A percentile compares a stretch with the other conserved stretches of the same genome.
Evolutionary conservation across 352 stramenopile genomes (phyloP).

Genomic region (Phytophthora podocarpi): DNA sequence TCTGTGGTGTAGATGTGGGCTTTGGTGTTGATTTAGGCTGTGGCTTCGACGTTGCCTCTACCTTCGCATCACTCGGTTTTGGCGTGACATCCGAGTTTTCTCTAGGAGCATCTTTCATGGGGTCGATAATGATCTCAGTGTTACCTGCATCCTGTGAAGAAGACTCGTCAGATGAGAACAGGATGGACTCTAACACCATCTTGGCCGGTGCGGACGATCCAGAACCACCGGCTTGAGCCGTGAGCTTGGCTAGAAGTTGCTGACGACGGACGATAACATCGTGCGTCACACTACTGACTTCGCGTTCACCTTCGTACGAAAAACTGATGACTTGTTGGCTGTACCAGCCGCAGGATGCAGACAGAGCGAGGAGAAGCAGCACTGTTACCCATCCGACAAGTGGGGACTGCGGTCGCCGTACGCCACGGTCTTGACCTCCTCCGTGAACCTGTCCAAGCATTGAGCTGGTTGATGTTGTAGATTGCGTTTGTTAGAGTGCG

Average conservation of each 20-base stretch:
- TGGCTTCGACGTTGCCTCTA: neutral
- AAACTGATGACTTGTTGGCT: slow-evolving; percentile 24
- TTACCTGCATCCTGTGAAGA: neutral
- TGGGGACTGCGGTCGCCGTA: slow-evolving; percentile 5
- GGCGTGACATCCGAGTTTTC: neutral
- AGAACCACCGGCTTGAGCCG: slow-evolving; percentile 10
- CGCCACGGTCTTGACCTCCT: too few relatives aligned
- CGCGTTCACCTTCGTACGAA: slow-evolving; percentile 11
- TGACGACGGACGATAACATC: slow-evolving; percentile 30
- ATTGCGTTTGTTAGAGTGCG: neutral
- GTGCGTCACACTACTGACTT: slow-evolving; percentile 20
- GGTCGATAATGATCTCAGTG: slow-evolving; percentile 17
- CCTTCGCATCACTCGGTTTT: slow-evolving; percentile 8
- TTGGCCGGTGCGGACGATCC: slow-evolving; percentile 11
- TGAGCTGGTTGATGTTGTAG: neutral
- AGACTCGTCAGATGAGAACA: neutral
- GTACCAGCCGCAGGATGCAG: slow-evolving; percentile 32
- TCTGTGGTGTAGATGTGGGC: too few relatives aligned
- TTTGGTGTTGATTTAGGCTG: neutral
- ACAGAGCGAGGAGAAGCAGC: slow-evolving; percentile 20
- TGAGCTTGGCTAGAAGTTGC: slow-evolving; percentile 27
- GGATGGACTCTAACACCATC: slow-evolving; percentile 2
- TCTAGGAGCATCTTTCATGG: slow-evolving; percentile 20
- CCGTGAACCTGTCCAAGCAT: slow-evolving; percentile 25
- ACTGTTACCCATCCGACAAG: slow-evolving; percentile 28